These are phyloP conservation scores for Selaginella moellendorffii DNA, from an alignment of 75 land plant species.

Conservation along the genomic window DNA sequence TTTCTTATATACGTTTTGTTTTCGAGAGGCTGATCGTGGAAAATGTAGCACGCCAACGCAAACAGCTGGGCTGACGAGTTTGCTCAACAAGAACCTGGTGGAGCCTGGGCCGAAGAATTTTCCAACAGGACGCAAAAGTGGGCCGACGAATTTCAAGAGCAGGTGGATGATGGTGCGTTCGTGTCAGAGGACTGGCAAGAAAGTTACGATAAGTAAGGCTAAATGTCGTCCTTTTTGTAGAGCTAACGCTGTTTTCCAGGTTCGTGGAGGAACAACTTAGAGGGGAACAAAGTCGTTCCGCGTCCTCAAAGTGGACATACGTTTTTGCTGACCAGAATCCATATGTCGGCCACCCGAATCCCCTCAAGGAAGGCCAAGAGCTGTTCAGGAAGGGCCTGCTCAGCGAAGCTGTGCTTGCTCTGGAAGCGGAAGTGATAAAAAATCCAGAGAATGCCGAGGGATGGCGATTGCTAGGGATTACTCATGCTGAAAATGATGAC, in stretches of 20 bases:
- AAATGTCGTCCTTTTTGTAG: neutral
- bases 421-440: constrained; percentile 94
- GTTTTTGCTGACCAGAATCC: constrained; percentile 88
- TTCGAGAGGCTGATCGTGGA: neutral
- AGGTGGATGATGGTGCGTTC: constrained; percentile 31
- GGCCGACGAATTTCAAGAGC: constrained; percentile 71
- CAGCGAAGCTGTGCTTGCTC: constrained; percentile 95
- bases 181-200: constrained; percentile 60
- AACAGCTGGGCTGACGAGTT: neutral
- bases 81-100: constrained; percentile 20
- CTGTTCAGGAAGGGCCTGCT: constrained; percentile 81
- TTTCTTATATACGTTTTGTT: no score
- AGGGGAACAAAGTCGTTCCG: constrained; percentile 30
- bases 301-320: constrained; percentile 49
- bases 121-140: constrained; percentile 12
- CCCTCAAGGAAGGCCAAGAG: constrained; percentile 92
- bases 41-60: neutral
- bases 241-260: constrained; percentile 21
- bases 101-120: constrained; percentile 21
- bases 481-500: constrained; percentile 98
- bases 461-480: constrained; percentile 89
- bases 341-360: constrained; percentile 89
- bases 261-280: constrained; percentile 46
- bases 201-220: constrained; percentile 57
- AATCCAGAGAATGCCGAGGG: constrained; percentile 92